Percentiles rank a stretch among this genome's conserved stretches.
Evolutionary conservation across 768 basidiomycete genomes (phyloP).

Genomic region (Lentinula lateritia): DNA sequence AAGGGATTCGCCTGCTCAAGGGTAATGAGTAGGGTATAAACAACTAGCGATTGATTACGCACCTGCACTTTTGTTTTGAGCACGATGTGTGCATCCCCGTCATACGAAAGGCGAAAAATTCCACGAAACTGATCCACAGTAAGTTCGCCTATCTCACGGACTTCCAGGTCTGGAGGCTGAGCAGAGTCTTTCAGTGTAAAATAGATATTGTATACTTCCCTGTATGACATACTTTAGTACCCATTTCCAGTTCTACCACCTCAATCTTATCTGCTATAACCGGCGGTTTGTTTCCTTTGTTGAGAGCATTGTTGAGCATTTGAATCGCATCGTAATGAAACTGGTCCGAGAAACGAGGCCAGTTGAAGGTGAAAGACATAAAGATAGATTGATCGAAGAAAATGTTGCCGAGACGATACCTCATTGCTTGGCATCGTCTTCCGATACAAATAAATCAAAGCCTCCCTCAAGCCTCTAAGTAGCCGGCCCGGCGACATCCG

Average conservation of each 20-base stretch:
- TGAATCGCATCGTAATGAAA: conserved; percentile 95
- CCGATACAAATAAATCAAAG: neutral
- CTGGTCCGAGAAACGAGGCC: conserved; percentile 95
- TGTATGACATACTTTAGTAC: conserved; percentile 68
- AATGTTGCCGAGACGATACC: neutral
- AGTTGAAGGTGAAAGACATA: conserved; percentile 92
- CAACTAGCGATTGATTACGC: conserved; percentile 13
- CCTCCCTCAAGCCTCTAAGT: no score
- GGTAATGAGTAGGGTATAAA: neutral
- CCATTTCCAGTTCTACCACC: conserved; percentile 99
- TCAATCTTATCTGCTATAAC: conserved; percentile 97
- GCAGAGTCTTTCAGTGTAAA: neutral
- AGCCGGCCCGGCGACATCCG: no score
- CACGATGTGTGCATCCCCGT: conserved; percentile 88
- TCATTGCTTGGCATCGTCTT: neutral
- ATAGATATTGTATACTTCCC: neutral
- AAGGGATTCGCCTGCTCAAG: conserved; percentile 80
- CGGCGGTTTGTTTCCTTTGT: conserved; percentile 95
- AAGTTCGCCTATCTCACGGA: conserved; percentile 96
- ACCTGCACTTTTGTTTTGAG: conserved; percentile 93
- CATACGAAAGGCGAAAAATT: conserved; percentile 92
- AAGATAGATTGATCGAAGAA: neutral
- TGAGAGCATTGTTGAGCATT: conserved; percentile 95
- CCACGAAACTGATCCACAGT: conserved; percentile 95
- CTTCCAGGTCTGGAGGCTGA: conserved; percentile 94